Base-by-base conservation (phyloP, 73 alveolate species). In the Vitrella brassicaformis region DNA sequence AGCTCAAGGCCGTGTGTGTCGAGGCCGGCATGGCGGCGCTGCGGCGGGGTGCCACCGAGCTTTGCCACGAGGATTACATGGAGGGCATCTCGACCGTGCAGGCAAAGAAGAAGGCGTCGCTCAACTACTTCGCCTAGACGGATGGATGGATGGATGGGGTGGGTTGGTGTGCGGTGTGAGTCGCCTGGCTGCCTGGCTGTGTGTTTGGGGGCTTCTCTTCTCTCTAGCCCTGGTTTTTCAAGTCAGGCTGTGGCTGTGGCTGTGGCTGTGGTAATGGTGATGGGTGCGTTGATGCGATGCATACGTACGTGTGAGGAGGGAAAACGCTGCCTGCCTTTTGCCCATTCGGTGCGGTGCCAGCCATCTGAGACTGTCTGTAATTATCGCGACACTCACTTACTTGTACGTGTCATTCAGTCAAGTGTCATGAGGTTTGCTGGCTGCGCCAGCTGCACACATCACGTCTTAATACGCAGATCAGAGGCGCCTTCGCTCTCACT, bases 1-100 rank as follows among this genome's bases (percentile, higher is more conserved):
- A 90, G 91, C 84, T 95, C 72, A 93, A 93, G 89, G 98, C 98
- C 19, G 99, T 95, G 28, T 95, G 99, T 75, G 98, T 93, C 66
- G 99, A 95, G 79, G 99, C 98, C 4, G 99, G 99, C 66, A 95
- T 95, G 99, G 89, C 88, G 46, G 99, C 98, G 27, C 74, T 94
- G 84, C 80, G 95, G 46, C 80, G 96, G 79, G 96, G 97, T 28
- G 84, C 84, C 31, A 67, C 78, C 0, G 84, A 76, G 84, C 77
- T 76, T 28, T 76, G 84, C 71, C 84, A 76, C 47, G 84, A 76
- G 84, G 84, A 76, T 71, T 76, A 68, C 47, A 72, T 76, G 30
- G 77, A 74, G 0, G 84, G 84, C 47, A 76, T 76, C 31, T 71
- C 56, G 7, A 72, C 76, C 14, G 84, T 76, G 78, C 76, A 76